Evolutionary conservation across 805 yeast genomes (phyloP).

Genomic region (Candida boleticola): DNA sequence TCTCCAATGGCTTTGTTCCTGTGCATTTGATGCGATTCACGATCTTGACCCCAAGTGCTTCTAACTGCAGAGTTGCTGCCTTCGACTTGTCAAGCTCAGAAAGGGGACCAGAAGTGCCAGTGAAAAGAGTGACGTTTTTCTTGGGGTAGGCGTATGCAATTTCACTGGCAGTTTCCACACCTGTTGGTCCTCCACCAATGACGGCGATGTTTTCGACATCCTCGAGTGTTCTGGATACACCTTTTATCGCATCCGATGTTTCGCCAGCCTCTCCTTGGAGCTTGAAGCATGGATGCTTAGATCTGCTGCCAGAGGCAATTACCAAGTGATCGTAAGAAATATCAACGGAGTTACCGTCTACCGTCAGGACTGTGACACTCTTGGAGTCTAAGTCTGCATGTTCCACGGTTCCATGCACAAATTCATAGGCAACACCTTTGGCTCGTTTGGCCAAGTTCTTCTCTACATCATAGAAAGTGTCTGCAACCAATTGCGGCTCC

Average conservation of each 20-base stretch:
- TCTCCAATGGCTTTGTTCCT: conserved; percentile 5
- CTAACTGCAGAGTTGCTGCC: conserved; percentile 15
- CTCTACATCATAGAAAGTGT: conserved; percentile 17
- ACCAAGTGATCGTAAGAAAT: conserved; percentile 29
- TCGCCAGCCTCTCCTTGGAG: conserved; percentile 16
- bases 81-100: conserved; percentile 11
- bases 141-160: conserved; percentile 19
- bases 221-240: conserved; percentile 14
- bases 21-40: conserved; percentile 15
- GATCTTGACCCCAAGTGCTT: conserved; percentile 18
- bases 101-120: conserved; percentile 20
- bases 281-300: conserved; percentile 22
- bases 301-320: conserved; percentile 32
- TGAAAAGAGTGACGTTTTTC: conserved; percentile 21
- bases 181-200: conserved; percentile 37
- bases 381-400: conserved; percentile 24
- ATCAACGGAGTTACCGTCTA: not conserved
- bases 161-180: conserved; percentile 39
- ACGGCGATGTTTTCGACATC: conserved; percentile 29
- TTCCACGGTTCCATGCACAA: conserved; percentile 24
- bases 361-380: conserved; percentile 9
- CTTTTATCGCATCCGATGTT: conserved; percentile 14
- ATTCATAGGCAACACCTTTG: conserved; percentile 11
- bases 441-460: conserved; percentile 15
- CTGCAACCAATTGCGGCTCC: conserved; percentile 18